Base-by-base conservation (phyloP, 2,329 filamentous ascomycete species). In the Penicillium corylophilum region DNA sequence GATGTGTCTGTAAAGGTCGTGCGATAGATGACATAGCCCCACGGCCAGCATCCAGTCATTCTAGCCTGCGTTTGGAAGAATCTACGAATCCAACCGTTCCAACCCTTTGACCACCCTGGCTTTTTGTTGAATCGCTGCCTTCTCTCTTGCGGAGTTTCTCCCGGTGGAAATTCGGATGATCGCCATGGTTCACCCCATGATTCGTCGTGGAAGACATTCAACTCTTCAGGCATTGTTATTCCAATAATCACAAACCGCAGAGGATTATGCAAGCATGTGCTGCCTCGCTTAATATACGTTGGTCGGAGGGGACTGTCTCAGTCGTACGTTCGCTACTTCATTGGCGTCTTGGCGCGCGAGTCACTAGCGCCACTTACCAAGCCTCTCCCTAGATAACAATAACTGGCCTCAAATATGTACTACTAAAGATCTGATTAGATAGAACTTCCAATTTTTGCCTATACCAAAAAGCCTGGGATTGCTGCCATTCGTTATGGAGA, bases 1-100 rank as follows among this genome's bases (percentile, higher is more conserved):
- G 46, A 48, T n/a, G 28, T 43, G 10, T 8, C 20, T 6, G 24
- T 16, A 26, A 42, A 48, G 26, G 12, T 42, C 16, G 38, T 48
- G 18, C 46, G 46, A 42, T 48, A 48, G 46, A 48, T 39, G 29
- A 46, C 44, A 46, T 26, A 36, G 9, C 41, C 44, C 44, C 44
- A 46, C 33, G 44, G 44, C 44, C 44, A 46, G 28, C 33, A 33
- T 46, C 35, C 44, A 12, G 24, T 28, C 6, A 10, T 6, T 5
- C 6, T 4, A n/a, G 44, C 9, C 20, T 46, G 33, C 7, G 9
- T 5, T 12, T 46, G 20, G 20, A 46, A 46, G n/a, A 46, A 46
- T 29, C 44, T 20, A 39, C 33, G 20, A 28, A 39, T 13, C 24
- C n/a, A 33, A 26, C 29, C n/a, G n/a, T 33, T 18, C 24, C 41